Base-by-base conservation (phyloP, 1,284 basidiomycete species). In the Ustilago esculenta region DNA sequence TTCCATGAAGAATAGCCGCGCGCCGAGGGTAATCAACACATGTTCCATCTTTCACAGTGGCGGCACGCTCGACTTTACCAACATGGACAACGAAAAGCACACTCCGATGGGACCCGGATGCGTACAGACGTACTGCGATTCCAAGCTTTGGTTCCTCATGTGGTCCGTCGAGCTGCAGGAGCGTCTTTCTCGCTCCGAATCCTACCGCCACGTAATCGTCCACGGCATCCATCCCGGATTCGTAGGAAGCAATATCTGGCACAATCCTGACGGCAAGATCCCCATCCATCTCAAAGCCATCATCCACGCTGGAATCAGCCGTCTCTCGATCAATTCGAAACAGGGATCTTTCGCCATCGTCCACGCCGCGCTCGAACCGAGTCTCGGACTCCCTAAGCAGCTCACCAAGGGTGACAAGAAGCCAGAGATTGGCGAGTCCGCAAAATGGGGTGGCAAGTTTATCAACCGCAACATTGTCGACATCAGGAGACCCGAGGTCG, bases 191-290 rank as follows among this genome's bases (percentile, higher is more conserved):
- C 46, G 73, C 2, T 63, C 55, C 5, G 36, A 77, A 0, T 52
- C 70, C 11, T 77, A 76, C 41, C 34, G 72, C 0, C 75, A 77
- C 33, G 61, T 77, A 24, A 67, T 77, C 34, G 61, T 47, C 1
- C 69, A 76, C 44, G 75, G 73, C 12, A 55, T 72, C 15, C 76
- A 78, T 44, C 76, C 75, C 0, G 72, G 73, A 9, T 73, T 73
- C 23, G 69, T 75, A 1, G 70, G 65, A 4, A 40, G 40, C 34
- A 75, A 72, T 40, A 67, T 78, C 18, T 76, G 75, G 72, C 30
- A 55, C 56, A 63, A 56, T 35, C 72, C 63, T 0, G 55, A 69
- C 27, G 37, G 25, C 12, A 41, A 30, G 20, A 18, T 41, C 4
- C 40, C 46, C 4, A 45, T 24, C 24, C 25, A 30, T 3, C 5